Conservation (phyloP, 108 stramenopile species). For the Craspedostauros australis region DNA sequence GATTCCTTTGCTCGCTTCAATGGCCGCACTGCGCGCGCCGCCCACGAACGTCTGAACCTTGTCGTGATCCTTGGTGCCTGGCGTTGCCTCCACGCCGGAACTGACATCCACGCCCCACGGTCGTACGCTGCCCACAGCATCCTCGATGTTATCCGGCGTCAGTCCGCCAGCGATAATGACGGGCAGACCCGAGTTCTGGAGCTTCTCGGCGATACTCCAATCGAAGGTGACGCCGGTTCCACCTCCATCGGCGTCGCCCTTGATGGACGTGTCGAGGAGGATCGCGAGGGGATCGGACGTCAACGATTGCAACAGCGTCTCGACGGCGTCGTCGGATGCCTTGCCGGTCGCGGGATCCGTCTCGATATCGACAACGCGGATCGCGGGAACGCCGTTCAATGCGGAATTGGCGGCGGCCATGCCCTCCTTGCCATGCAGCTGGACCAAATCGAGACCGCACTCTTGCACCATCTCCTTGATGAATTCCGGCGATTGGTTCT, state of each 20-base stretch:
- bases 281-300: conserved; percentile 80
- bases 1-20: conserved; percentile 78
- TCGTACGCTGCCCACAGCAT: conserved; percentile 58
- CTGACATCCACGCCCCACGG: conserved; percentile 95
- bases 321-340: conserved; percentile 46
- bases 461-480: conserved; percentile 68
- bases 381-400: conserved; percentile 75
- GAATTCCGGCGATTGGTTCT: conserved; percentile 82
- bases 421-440: conserved; percentile 95
- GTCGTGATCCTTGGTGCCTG: conserved; percentile 84
- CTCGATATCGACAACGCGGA: conserved; percentile 93
- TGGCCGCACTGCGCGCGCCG: conserved; percentile 62
- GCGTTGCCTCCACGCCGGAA: conserved; percentile 85
- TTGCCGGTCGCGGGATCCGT: conserved; percentile 41
- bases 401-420: conserved; percentile 60
- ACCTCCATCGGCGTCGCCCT: conserved; percentile 74
- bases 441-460: conserved; percentile 92
- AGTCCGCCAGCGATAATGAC: conserved; percentile 98
- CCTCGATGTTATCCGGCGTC: conserved; percentile 76
- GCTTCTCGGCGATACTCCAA: conserved; percentile 78
- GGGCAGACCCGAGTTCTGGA: conserved; percentile 84
- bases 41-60: conserved; percentile 76
- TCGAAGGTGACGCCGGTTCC: conserved; percentile 95
- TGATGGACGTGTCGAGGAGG: conserved; percentile 90
- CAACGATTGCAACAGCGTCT: conserved; percentile 44